Base-by-base conservation (phyloP, 1,284 basidiomycete species). In the Retiboletus fuscus region DNA sequence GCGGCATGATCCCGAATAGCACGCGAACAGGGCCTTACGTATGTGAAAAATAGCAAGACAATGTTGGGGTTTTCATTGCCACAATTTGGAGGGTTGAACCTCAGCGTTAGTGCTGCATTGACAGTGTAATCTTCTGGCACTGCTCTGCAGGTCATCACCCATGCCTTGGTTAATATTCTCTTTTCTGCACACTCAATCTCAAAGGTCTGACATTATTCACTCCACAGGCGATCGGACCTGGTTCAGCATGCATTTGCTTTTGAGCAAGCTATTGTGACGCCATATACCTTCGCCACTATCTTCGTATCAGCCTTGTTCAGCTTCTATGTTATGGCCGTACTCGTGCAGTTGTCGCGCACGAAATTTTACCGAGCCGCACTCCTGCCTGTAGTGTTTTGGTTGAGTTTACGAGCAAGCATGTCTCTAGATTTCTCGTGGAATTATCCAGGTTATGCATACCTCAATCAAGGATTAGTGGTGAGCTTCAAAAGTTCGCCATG, bases 251-350 rank as follows among this genome's bases (percentile, higher is more conserved):
- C 49, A 1, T 34, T 80, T 53, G 5, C 70, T 34, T 78, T 77
- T 43, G 71, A 79, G 34, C 78, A 66, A n/a, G 61, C 55, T 18
- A 44, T 24, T 13, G 65, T 76, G 62, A 81, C 81, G 6, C 76
- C 69, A 30, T 72, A 75, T 61, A 74, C 72, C 22, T 72, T 82
- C 18, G 49, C 64, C 26, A 76, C 78, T 3, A 44, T 69, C 28
- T 39, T 82, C 34, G 0, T 75, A n/a, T 80, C 79, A 5, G 61
- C 63, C 20, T 5, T 72, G 26, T 47, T 73, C 44, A 60, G 69
- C 24, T 73, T 67, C 67, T 81, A 80, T 64, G 64, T 39, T 18
- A 81, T 82, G 80, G 79, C 81, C 3, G 68, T 82, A 34, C 64
- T 80, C 39, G 78, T 82, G 3, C 81, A 82, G 55, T 60, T 81